Base-by-base conservation (phyloP, 495 filamentous ascomycete genomes). In the Aspergillus hancockii region DNA sequence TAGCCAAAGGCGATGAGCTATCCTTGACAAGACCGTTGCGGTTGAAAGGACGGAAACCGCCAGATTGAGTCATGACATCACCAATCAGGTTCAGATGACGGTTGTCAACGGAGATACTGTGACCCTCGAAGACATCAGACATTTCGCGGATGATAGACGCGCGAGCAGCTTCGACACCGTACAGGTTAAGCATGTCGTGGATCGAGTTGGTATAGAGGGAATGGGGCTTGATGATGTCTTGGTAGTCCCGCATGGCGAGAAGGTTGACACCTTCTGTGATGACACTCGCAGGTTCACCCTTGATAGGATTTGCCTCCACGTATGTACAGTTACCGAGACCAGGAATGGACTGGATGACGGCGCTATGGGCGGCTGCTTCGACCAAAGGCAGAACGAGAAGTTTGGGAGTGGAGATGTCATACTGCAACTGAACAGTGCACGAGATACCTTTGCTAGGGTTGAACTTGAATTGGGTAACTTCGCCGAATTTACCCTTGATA, bases 41-140 rank as follows among this genome's bases (percentile, higher is more conserved):
- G 74, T 90, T 96, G 78, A 98, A 99, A 3, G 93, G 86, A 18
- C 83, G 86, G 75, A 94, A 98, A 18, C 85, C 85, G 61, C 94
- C 94, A 60, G 85, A 86, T 25, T 92, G 78, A 18, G 95, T 98
- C 94, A 98, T 98, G 74, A 88, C 90, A 75, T 98, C 94, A 54
- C 89, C 93, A 63, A 98, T 97, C 59, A 98, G 82, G 75, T 93
- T 97, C 63, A 99, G 75, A 75, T 99, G 94, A 58, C 94, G 86
- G 54, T 88, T 84, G 68, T 99, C 92, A 59, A 99, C 94, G 58
- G 81, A 85, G 78, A 99, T 99, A 70, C 90, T 90, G 85, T 99
- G 93, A 73, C 87, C 85, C 56, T 82, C 79, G 83, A 99, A 99
- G 57, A 98, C 92, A 59, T 81, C 82, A 52, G 86, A 83, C 72